Conservation (phyloP, 2,329 filamentous ascomycete genomes). For the Penicillium sp. region DNA sequence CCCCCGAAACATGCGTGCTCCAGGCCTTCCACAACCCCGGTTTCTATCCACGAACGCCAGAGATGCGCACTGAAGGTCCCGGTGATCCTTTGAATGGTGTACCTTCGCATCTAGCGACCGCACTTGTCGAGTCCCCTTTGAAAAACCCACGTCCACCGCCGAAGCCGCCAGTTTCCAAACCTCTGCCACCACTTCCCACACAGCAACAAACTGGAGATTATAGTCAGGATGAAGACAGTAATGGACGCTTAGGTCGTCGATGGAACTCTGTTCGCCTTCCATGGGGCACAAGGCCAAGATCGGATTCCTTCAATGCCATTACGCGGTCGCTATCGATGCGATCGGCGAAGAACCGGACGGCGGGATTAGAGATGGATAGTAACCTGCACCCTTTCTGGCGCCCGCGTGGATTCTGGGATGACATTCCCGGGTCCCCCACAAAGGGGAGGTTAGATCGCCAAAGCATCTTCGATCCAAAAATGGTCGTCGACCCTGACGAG, state of each 20-base stretch:
- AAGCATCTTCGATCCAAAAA: conserved; percentile 24
- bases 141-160: conserved; percentile 63
- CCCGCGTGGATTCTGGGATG: conserved; percentile 67
- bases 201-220: conserved; percentile 31
- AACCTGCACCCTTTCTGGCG: conserved; percentile 66
- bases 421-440: conserved; percentile 46
- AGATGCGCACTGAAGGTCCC: conserved; percentile 17
- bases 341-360: conserved; percentile 48
- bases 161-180: conserved; percentile 59
- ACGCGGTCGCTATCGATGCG: conserved; percentile 45
- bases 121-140: conserved; percentile 59
- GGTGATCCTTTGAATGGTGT: neutral
- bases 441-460: conserved; percentile 43
- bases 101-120: conserved; percentile 2
- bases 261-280: conserved; percentile 44
- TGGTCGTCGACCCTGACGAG: conserved; percentile 17
- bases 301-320: conserved; percentile 45
- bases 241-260: conserved; percentile 32
- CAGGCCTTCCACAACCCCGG: conserved; percentile 29
- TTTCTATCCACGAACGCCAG: conserved; percentile 32
- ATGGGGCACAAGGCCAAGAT: conserved; percentile 41
- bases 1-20: conserved; percentile 33
- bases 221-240: conserved; percentile 24
- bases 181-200: conserved; percentile 59
- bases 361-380: conserved; percentile 50